Evolutionary conservation across 169 alveolate genomes (phyloP), one percentile per base, ranked within the genome.

Genomic region (Cryptosporidium canis): DNA sequence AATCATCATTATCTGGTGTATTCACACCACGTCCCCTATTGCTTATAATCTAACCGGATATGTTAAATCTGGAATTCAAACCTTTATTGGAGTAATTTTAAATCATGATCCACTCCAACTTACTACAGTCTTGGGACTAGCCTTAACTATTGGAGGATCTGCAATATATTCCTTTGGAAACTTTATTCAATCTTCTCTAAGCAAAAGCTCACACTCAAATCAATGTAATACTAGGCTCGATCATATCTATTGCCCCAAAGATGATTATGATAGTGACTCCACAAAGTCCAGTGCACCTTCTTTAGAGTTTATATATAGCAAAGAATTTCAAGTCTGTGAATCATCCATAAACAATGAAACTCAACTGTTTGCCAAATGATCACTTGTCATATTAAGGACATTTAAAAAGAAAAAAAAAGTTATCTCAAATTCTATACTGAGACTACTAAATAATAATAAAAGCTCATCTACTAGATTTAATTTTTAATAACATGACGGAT

Each of bases 1-100:
- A 21, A 33, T 77, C 3, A 61, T 56, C 11, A 56, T 61, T 1
- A 56, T 41, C 27, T 77, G 85, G 85, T 77, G 85, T 27, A 61
- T 77, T 9, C 67, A 77, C 18, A 39, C 24, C 18, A 77, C 85
- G 18, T 77, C 85, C 9, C 85, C 85, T 33, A 77, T 77, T 35
- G 85, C 85, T 18, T 77, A 77, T 61, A 77, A 56, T 56, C 44
- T 77, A 21, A 77, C 85, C 7, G 85, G 85, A 11, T 77, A 77
- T 21, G 64, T 77, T 16, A 77, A 77, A 39, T 77, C 85, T 16
- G 67, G 77, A 1, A 6, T 58, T 39, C 85, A 77, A 56, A 56
- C 85, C 18, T 16, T 61, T 3, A 55, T 77, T 41, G 85, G 85
- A 56, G 31, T 77, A 35, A 3, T 77, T 9, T 56, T 58, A 18